Base-by-base conservation (phyloP, 331 rosid species). In the Pyracantha coccinea region DNA sequence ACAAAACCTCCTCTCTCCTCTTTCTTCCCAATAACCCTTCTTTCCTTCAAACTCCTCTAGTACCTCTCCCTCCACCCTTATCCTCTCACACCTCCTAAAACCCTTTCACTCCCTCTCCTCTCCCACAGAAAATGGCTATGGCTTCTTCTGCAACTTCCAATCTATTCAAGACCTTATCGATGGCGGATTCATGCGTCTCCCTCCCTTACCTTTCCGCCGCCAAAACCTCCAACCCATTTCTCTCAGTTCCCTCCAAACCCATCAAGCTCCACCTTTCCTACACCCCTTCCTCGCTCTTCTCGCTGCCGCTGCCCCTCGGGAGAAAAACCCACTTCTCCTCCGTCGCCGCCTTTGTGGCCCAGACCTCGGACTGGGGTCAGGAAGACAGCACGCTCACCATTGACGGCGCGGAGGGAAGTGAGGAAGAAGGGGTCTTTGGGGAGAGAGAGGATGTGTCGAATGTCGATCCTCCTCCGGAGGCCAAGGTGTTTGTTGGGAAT, bases 401-500 rank as follows among this genome's bases (percentile, higher is more conserved):
- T 10, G 80, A 73, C 45, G 57, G 57, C 57, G 3, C 8, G 19
- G 86, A 80, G 47, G 69, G 69, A 4, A 78, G 27, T 20, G 89
- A 79, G 21, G 95, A 79, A 24, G 95, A 62, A 67, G 90, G 80
- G 2, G 61, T 50, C 62, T 86, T 77, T 72, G 83, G 54, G 67
- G 93, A 77, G 53, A 72, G 78, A 55, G 90, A 66, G 21, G 88
- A 77, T 17, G 83, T 58, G 7, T 20, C 74, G 23, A 87, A 38
- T 16, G 75, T 63, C 0, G 90, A 90, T 29, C 89, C 95, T 0
- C 72, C 89, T 0, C 97, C 92, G 73, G 97, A 94, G 1, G 90
- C 93, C 8, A 94, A 94, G 75, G 66, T 94, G 20, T 94, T 85
- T 71, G 93, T 90, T 66, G 99, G 99, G 44, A 94, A 94, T 72